Evolutionary conservation across 768 basidiomycete species (phyloP), one percentile per base, ranked within the genome.

Genomic region (Collybia sp.): DNA sequence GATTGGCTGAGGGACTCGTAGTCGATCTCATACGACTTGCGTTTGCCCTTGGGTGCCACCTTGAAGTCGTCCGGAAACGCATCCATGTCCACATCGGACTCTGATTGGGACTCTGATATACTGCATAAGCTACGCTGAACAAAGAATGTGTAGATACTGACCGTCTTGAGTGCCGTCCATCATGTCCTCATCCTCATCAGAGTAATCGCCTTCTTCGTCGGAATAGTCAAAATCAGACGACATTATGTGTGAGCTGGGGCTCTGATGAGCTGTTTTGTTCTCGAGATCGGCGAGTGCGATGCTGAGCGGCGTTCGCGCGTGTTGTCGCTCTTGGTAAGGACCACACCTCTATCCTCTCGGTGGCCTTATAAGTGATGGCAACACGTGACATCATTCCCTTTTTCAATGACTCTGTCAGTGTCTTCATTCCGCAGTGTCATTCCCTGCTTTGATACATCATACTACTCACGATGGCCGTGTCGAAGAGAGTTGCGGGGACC

Each of bases 21-120:
- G n/a, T 90, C 83, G 36, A 96, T 80, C 57, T 96, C 91, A 59
- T 92, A 96, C 2, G 81, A 65, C 68, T 89, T 88, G 51, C 62
- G 72, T 55, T 75, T 77, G 37, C 69, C 71, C 59, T 80, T 83
- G 3, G 71, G 61, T 0, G 67, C 56, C 40, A 85, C 66, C 51
- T 72, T 80, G 63, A 83, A 82, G 60, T 86, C 83, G 45, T 85
- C 79, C 20, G 73, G 73, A 54, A 73, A 77, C 40, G 69, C 70
- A 51, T 85, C 85, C 71, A 85, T 76, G 50, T 84, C 85, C 68
- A 86, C 78, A 30, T 85, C 87, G 45, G 82, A 80, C 15, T 79
- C 80, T 9, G 61, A 61, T 38, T 55, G 58, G 32, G 47, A 57
- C 43, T 48, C 45, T 44, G 20, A 2, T 40, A 36, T 19, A 39